Percentiles rank a stretch among this genome's conserved stretches.
Evolutionary conservation across 176 grass and related monocot species (phyloP).

Genomic region (Poa annua): DNA sequence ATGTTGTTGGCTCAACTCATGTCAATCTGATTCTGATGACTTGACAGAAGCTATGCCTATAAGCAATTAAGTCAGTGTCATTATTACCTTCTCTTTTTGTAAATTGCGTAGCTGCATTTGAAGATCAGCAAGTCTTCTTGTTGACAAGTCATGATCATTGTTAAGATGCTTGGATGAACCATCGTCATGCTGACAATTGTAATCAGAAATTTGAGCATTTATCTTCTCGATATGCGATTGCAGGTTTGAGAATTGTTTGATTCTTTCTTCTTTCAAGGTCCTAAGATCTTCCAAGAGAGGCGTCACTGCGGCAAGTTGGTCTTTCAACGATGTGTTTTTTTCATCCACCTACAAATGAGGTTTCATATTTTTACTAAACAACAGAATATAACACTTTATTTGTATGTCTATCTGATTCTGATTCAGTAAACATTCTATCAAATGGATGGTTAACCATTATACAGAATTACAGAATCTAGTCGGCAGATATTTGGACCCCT

Average conservation of each 20-base stretch:
- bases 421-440: conserved; percentile 5
- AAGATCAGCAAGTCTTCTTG: conserved; percentile 75
- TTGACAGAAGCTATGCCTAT: background rate
- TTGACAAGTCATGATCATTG: conserved; percentile 87
- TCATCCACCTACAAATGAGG: conserved; percentile 63
- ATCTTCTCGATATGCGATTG: conserved; percentile 86
- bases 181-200: conserved; percentile 43
- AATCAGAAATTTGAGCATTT: conserved; percentile 73
- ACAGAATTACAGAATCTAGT: background rate
- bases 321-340: conserved; percentile 71
- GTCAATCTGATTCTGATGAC: conserved; percentile 32
- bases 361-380: conserved; percentile 27
- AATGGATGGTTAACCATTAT: background rate
- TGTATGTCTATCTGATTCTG: background rate
- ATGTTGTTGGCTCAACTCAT: background rate
- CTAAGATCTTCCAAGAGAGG: conserved; percentile 87
- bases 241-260: conserved; percentile 72
- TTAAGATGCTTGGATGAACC: conserved; percentile 39
- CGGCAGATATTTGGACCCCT: background rate
- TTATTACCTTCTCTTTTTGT: conserved; percentile 83
- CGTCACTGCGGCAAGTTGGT: conserved; percentile 69
- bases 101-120: conserved; percentile 74
- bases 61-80: conserved; percentile 23
- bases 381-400: background rate
- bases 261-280: conserved; percentile 81